Conservation (phyloP, 2,329 filamentous ascomycete genomes). For the Ophiocordyceps unilateralis region DNA sequence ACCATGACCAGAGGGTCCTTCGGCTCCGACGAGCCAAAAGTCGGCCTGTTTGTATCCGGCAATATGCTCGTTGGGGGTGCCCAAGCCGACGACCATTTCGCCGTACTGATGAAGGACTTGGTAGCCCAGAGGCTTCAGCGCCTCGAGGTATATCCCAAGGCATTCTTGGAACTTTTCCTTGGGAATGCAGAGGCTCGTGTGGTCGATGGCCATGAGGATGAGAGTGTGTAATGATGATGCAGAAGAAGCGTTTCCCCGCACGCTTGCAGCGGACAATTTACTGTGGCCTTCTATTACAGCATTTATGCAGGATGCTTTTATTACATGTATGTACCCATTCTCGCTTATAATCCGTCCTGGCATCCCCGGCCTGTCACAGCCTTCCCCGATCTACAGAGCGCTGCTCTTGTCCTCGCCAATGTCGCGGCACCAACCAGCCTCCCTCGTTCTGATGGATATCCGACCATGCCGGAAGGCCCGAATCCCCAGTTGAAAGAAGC, state of each 20-base stretch:
- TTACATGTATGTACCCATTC: no score
- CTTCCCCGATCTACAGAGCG: no score
- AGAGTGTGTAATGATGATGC: no score
- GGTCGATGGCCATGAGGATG: constrained; percentile 16
- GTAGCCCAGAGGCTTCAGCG: constrained; percentile 20
- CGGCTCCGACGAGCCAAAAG: neutral
- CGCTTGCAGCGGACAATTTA: no score
- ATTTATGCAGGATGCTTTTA: no score
- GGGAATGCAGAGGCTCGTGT: constrained; percentile 14
- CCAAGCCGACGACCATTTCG: constrained; percentile 14
- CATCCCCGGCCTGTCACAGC: no score
- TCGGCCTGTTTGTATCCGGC: neutral
- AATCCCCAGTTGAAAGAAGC: neutral
- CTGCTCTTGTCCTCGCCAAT: no score
- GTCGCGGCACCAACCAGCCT: no score
- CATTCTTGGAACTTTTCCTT: constrained; percentile 10
- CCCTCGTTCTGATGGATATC: no score
- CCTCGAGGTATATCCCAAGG: constrained; percentile 16
- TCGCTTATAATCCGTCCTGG: no score
- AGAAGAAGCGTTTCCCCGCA: no score
- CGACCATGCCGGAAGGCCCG: neutral
- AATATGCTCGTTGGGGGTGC: constrained; percentile 4
- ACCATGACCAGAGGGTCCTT: neutral
- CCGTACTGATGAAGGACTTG: constrained; percentile 10
- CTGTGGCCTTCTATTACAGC: no score